A percentile compares a stretch with the other conserved stretches of the same genome.
Evolutionary conservation across 208 protist species (phyloP).

Genomic region (Leptomonas seymouri): DNA sequence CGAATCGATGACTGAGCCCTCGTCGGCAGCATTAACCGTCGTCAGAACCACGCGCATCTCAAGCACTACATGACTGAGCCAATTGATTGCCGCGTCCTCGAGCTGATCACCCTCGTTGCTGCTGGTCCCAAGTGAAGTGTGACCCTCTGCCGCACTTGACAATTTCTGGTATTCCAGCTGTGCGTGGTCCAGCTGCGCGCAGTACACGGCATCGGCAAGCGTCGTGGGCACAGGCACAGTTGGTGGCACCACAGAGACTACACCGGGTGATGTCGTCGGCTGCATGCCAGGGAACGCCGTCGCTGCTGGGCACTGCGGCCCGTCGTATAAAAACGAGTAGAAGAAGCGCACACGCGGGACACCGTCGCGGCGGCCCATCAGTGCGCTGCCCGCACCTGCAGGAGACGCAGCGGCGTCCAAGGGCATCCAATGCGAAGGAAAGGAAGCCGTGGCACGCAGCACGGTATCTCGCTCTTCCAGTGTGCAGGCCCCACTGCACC

Average conservation of each 20-base stretch:
- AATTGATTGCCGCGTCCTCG: background rate
- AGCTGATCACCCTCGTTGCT: background rate
- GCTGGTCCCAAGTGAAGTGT: background rate
- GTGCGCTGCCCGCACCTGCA: background rate
- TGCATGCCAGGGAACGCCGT: background rate
- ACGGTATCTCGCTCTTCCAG: slow-evolving; percentile 22
- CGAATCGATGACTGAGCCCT: background rate
- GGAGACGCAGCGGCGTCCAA: background rate
- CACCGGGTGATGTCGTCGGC: background rate
- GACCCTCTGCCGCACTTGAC: background rate
- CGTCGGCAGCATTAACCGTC: background rate
- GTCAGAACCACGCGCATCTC: slow-evolving; percentile 17
- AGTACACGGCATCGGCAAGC: slow-evolving; percentile 24
- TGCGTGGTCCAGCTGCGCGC: slow-evolving; percentile 24
- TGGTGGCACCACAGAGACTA: too few relatives aligned
- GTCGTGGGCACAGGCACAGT: background rate
- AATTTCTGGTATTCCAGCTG: background rate
- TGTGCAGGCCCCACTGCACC: slow-evolving; percentile 23
- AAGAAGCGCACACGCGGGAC: slow-evolving; percentile 22
- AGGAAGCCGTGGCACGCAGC: slow-evolving; percentile 17
- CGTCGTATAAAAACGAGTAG: slow-evolving; percentile 27
- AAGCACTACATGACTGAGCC: slow-evolving; percentile 22
- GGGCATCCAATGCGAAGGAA: slow-evolving; percentile 33
- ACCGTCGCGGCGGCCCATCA: background rate
- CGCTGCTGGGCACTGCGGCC: slow-evolving; percentile 3